These are phyloP conservation scores for Ogataea salicorniae DNA, from an alignment of 805 yeast species.

Conservation along the genomic window DNA sequence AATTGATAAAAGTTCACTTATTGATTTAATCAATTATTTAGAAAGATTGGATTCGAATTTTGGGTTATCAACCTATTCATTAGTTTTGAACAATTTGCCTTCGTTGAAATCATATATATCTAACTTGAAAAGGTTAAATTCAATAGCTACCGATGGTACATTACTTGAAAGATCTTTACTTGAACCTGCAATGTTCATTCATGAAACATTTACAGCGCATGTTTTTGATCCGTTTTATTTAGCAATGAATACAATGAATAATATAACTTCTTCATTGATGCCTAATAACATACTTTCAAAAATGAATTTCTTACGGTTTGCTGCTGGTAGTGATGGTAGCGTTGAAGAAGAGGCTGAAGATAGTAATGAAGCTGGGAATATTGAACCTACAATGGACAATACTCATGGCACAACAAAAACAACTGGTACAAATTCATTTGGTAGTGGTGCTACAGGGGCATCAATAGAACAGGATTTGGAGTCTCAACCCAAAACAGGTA, in stretches of 20 bases:
- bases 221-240: slow-evolving; percentile 27
- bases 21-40: slow-evolving; percentile 17
- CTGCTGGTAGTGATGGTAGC: neutral
- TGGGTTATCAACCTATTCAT: slow-evolving; percentile 25
- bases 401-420: neutral
- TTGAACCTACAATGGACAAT: neutral
- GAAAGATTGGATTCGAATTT: slow-evolving; percentile 23
- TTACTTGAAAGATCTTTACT: slow-evolving; percentile 26
- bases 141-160: slow-evolving; percentile 19
- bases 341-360: neutral
- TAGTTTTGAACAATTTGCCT: slow-evolving; percentile 22
- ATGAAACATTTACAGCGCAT: slow-evolving; percentile 22
- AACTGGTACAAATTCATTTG: neutral
- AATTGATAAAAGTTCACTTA: slow-evolving; percentile 17
- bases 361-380: neutral
- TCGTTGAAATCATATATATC: slow-evolving; percentile 18
- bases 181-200: slow-evolving; percentile 26
- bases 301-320: slow-evolving; percentile 9
- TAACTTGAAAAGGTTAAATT: slow-evolving; percentile 13
- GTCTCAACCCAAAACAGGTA: slow-evolving; percentile 17
- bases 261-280: slow-evolving; percentile 16
- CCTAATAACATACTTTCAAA: slow-evolving; percentile 9
- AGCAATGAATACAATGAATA: slow-evolving; percentile 23
- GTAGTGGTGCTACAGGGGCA: neutral
- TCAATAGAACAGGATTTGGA: slow-evolving; percentile 9